Evolutionary conservation across 2,329 filamentous ascomycete species (phyloP).

Genomic region (Nigrospora oryzae): DNA sequence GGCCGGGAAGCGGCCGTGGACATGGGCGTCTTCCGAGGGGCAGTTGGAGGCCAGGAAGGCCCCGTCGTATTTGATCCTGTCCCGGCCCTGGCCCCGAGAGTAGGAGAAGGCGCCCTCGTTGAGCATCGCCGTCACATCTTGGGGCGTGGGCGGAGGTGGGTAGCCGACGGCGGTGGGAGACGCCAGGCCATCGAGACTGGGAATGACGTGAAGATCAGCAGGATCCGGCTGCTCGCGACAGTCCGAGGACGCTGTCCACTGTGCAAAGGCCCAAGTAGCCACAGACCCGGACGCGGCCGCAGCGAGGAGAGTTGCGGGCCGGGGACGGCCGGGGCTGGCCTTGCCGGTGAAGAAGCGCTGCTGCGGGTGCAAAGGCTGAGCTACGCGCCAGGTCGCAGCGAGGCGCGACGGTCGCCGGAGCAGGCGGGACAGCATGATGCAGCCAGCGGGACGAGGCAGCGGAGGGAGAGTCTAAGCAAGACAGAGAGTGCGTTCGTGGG

Average conservation of each 20-base stretch:
- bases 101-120: constrained; percentile 17
- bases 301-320: no score
- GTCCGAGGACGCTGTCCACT: no score
- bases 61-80: constrained; percentile 19
- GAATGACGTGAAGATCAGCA: constrained; percentile 1
- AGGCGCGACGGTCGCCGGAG: not conserved
- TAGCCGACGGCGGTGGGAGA: constrained; percentile 14
- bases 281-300: no score
- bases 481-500: no score
- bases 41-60: constrained; percentile 22
- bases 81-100: constrained; percentile 5
- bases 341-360: no score
- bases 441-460: not conserved
- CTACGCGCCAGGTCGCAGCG: no score
- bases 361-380: no score
- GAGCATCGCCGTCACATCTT: constrained; percentile 17
- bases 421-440: not conserved
- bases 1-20: constrained; percentile 21
- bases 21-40: constrained; percentile 22
- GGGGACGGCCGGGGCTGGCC: no score
- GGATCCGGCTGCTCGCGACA: not conserved
- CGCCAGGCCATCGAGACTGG: constrained; percentile 16
- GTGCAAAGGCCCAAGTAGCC: no score
- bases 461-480: no score
- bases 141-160: constrained; percentile 11